Evolutionary conservation across 2,329 filamentous ascomycete species (phyloP), one percentile per base, ranked within the genome.

Genomic region (Fusarium devonianum): DNA sequence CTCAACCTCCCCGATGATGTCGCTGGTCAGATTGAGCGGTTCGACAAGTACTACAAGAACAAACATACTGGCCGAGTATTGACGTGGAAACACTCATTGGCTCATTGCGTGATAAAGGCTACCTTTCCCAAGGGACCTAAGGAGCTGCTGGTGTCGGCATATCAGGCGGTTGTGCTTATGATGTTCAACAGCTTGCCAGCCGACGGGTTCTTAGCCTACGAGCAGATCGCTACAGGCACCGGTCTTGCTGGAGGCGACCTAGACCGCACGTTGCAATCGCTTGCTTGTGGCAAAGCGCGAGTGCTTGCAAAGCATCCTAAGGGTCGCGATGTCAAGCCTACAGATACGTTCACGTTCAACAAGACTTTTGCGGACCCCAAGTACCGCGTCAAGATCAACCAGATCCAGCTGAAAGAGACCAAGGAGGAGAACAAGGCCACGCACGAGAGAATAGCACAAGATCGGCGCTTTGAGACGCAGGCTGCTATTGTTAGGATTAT

Each of bases 401-500:
- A 97, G 73, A 94, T 99, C 63, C 94, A 99, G 73, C 82, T 97
- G 39, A 95, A 94, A 74, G 94, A 99, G 75, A 97, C 94, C 1
- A 89, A 89, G 65, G 89, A 93, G 67, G 94, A 99, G 74, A 97
- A 97, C 74, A 89, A 92, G 72, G 90, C 89, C 64, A 97, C 92
- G 1, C 92, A 97, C 72, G 88, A 96, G 71, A 84, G 91, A 32
- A 90, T 99, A 4, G 87, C 87, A 0, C 88, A 89, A 41, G 94
- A 99, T 68, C 80, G 94, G 39, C 91, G 96, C 67, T 96, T 95
- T 66, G 95, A 99, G 75, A 97, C 92, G 0, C 94, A 99, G 72
- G 94, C 94, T 1, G 93, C 94, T 1, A 95, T 99, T 67, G 94
- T 99, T 54, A 80, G 94, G 13, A 96, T 99, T 67, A 92, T 99